A percentile compares a stretch with the other conserved stretches of the same genome.
These are phyloP conservation scores for Lactifluus rugatus DNA, from an alignment of 768 basidiomycete genomes.

Conservation along the genomic window DNA sequence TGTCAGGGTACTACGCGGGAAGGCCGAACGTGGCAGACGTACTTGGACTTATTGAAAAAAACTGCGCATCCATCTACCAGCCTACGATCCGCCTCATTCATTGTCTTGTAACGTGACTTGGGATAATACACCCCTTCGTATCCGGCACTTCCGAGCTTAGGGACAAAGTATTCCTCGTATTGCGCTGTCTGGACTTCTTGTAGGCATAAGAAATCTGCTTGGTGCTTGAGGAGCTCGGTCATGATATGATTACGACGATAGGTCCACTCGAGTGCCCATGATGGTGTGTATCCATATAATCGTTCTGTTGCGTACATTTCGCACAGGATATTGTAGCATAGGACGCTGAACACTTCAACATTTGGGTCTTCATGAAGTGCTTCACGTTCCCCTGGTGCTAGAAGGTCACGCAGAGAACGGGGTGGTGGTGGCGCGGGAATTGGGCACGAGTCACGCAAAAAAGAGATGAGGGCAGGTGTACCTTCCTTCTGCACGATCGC, in stretches of 20 bases:
- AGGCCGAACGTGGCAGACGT: conserved; percentile 27
- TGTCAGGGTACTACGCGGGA: background rate
- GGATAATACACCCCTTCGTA: conserved; percentile 92
- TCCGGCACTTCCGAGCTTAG: conserved; percentile 57
- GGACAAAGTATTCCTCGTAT: conserved; percentile 85
- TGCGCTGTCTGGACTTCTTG: conserved; percentile 93
- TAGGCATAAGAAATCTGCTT: conserved; percentile 85
- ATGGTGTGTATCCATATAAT: conserved; percentile 92
- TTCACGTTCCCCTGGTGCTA: conserved; percentile 51
- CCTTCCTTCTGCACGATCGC: conserved; percentile 88
- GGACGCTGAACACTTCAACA: conserved; percentile 66
- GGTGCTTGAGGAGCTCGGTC: conserved; percentile 69
- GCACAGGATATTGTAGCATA: conserved; percentile 93
- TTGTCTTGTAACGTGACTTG: conserved; percentile 87
- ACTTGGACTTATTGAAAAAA: conserved; percentile 89
- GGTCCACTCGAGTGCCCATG: conserved; percentile 94
- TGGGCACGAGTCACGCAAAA: conserved; percentile 89
- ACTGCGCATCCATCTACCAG: conserved; percentile 94
- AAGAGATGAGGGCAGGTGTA: conserved; percentile 78
- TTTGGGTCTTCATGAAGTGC: conserved; percentile 49
- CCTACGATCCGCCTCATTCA: conserved; percentile 77
- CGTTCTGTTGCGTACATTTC: conserved; percentile 81
- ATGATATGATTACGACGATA: conserved; percentile 86
- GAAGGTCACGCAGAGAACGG: conserved; percentile 62
- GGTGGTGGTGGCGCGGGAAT: conserved; percentile 72